Percentiles rank a stretch among this genome's conserved stretches.
Conservation (phyloP, 2,329 filamentous ascomycete genomes). For the Alternaria metachromatica region DNA sequence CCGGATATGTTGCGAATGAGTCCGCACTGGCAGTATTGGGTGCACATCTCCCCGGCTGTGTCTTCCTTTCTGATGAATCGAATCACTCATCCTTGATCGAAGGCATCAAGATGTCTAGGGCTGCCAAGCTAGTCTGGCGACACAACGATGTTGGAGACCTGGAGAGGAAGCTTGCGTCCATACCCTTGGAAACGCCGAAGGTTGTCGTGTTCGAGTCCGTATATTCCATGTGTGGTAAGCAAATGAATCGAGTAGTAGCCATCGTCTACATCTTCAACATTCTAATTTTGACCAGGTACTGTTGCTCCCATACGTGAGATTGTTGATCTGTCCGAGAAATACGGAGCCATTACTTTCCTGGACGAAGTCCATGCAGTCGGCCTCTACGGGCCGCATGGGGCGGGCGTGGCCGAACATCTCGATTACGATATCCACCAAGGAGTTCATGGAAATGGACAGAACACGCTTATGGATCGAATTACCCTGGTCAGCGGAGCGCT, state of each 20-base stretch:
- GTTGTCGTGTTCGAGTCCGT: background rate
- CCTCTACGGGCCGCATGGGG: background rate
- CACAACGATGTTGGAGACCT: background rate
- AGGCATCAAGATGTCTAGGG: background rate
- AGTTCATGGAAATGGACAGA: background rate
- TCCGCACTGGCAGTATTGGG: background rate
- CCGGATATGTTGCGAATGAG: background rate
- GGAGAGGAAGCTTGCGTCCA: background rate
- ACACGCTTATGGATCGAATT: background rate
- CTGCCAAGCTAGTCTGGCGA: background rate
- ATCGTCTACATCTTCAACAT: background rate
- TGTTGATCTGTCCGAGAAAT: background rate
- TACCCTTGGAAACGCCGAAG: background rate
- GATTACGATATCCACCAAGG: background rate
- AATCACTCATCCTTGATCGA: background rate
- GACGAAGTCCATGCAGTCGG: background rate
- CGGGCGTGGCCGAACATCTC: background rate
- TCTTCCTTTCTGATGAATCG: background rate
- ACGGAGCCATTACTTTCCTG: background rate
- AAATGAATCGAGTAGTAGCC: background rate
- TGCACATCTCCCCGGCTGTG: background rate
- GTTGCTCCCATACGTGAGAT: background rate
- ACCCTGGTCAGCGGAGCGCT: background rate
- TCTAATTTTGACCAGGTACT: background rate
- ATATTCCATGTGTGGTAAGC: background rate